phyloP scores from a whole-genome alignment of 1,139 yeast genomes.

The Pichia sorboxylosa region DNA sequence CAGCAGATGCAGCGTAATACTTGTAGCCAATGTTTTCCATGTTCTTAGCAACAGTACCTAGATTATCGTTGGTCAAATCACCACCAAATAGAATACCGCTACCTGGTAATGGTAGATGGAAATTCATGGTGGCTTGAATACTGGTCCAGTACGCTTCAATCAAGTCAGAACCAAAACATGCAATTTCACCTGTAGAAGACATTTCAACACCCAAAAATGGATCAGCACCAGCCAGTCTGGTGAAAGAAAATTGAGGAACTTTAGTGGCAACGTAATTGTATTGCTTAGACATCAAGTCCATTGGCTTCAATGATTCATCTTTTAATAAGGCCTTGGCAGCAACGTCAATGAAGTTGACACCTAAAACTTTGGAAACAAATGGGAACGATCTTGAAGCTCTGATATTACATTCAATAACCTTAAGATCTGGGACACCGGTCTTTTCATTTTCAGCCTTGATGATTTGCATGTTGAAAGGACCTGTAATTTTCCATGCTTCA shows the following conservation, averaged over 20 bases:
- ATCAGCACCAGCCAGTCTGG: slow-evolving; percentile 97
- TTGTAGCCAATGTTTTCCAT: slow-evolving; percentile 71
- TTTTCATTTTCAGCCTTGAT: slow-evolving; percentile 46
- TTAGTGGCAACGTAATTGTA: slow-evolving; percentile 84
- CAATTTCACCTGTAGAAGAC: slow-evolving; percentile 98
- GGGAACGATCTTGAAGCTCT: slow-evolving; percentile 99
- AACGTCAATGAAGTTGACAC: slow-evolving; percentile 85
- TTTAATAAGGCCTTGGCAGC: slow-evolving; percentile 81
- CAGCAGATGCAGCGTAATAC: slow-evolving; percentile 63
- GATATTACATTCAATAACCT: slow-evolving; percentile 96
- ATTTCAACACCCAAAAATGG: slow-evolving; percentile 97
- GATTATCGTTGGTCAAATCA: slow-evolving; percentile 59
- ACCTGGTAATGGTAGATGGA: slow-evolving; percentile 85
- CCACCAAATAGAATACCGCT: slow-evolving; percentile 89
- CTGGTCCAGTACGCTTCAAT: slow-evolving; percentile 96
- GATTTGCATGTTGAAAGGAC: slow-evolving; percentile 97
- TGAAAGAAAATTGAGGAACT: slow-evolving; percentile 96
- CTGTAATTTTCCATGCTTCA: slow-evolving; percentile 86
- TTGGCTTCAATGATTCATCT: slow-evolving; percentile 58
- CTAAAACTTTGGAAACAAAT: slow-evolving; percentile 92
- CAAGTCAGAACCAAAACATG: slow-evolving; percentile 81
- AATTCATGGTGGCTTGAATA: slow-evolving; percentile 93
- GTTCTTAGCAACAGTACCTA: slow-evolving; percentile 62
- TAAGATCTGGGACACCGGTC: slow-evolving; percentile 41
- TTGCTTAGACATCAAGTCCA: slow-evolving; percentile 50